These are phyloP conservation scores for Thelephora aurantiotincta DNA, from an alignment of 768 basidiomycete species.

Conservation along the genomic window DNA sequence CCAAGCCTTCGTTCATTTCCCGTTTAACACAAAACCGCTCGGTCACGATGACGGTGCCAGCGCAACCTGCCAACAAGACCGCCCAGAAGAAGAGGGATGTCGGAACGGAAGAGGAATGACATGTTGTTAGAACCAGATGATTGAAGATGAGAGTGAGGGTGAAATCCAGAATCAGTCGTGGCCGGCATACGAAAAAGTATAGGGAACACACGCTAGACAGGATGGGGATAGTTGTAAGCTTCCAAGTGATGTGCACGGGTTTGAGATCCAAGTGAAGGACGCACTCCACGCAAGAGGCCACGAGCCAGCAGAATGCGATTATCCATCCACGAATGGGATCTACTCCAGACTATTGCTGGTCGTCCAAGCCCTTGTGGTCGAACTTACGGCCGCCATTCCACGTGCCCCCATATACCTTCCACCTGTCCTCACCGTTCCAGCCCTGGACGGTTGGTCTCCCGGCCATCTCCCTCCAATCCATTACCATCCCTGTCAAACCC, in stretches of 20 bases:
- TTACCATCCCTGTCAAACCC: slow-evolving; percentile 54
- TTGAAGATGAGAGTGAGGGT: slow-evolving; percentile 81
- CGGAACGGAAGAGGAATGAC: slow-evolving; percentile 72
- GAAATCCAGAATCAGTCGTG: slow-evolving; percentile 92
- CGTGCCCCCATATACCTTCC: slow-evolving; percentile 54
- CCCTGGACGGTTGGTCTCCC: slow-evolving; percentile 64
- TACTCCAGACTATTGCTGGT: slow-evolving; percentile 49
- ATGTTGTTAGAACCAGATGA: slow-evolving; percentile 88
- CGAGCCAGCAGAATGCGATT: slow-evolving; percentile 75
- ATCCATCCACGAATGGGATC: slow-evolving; percentile 85
- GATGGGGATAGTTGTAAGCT: slow-evolving; percentile 16
- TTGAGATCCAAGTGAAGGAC: slow-evolving; percentile 19
- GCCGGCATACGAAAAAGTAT: slow-evolving; percentile 77
- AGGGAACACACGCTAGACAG: slow-evolving; percentile 58
- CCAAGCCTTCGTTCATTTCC: slow-evolving; percentile 80
- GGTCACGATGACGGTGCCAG: slow-evolving; percentile 63
- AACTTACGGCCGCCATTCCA: slow-evolving; percentile 76
- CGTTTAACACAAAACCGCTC: slow-evolving; percentile 87
- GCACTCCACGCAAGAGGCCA: slow-evolving; percentile 75
- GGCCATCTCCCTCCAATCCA: slow-evolving; percentile 98
- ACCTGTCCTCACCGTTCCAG: slow-evolving; percentile 46
- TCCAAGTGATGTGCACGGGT: slow-evolving; percentile 5
- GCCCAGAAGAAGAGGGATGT: slow-evolving; percentile 91
- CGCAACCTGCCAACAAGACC: slow-evolving; percentile 54
- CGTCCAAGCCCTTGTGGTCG: slow-evolving; percentile 38